Conservation (phyloP, 2,329 filamentous ascomycete species). For the Ophiosphaerella herpotricha region DNA sequence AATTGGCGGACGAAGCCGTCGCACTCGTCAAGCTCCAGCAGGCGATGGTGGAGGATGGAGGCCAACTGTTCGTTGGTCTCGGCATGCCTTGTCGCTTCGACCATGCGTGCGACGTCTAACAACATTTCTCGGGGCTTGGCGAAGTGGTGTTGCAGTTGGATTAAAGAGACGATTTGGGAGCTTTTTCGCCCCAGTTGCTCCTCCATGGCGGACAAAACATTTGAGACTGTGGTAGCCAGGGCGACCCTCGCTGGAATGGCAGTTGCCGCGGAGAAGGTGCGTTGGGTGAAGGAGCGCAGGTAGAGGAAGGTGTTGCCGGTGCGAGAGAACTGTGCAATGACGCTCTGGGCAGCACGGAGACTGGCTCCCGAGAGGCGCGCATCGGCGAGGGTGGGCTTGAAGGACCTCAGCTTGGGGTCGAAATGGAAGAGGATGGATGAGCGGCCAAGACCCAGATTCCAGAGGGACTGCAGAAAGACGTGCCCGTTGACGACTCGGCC, state of each 20-base stretch:
- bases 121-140: conserved; percentile 58
- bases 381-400: conserved; percentile 53
- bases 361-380: conserved; percentile 58
- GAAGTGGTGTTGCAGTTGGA: conserved; percentile 49
- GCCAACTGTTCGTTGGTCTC: conserved; percentile 46
- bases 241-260: conserved; percentile 49
- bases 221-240: conserved; percentile 47
- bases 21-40: conserved; percentile 63
- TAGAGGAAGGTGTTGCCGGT: conserved; percentile 44
- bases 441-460: conserved; percentile 70
- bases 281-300: conserved; percentile 44
- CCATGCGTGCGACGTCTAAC: conserved; percentile 57
- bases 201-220: conserved; percentile 49
- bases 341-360: conserved; percentile 55
- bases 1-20: conserved; percentile 65
- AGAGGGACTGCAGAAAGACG: conserved; percentile 57
- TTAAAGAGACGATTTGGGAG: conserved; percentile 35
- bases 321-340: conserved; percentile 52
- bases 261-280: conserved; percentile 39
- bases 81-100: conserved; percentile 51
- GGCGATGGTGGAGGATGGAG: conserved; percentile 42
- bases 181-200: conserved; percentile 41
- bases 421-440: conserved; percentile 73
- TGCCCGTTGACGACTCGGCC: conserved; percentile 46
- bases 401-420: conserved; percentile 57